Evolutionary conservation across 83 land plant genomes (phyloP).

Genomic region (Isoetes engelmannii): DNA sequence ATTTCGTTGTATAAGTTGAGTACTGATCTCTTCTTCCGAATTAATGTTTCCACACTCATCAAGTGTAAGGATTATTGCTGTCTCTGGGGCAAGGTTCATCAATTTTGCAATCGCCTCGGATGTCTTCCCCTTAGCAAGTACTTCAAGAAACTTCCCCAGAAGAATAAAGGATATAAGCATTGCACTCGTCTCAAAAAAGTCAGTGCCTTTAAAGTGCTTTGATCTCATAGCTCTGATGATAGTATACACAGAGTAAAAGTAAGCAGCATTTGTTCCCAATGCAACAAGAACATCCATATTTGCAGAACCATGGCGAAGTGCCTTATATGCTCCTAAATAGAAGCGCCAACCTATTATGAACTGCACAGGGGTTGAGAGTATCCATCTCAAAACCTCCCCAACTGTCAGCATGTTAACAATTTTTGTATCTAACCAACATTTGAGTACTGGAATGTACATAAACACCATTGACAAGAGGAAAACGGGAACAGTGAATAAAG

Average conservation of each 20-base stretch:
- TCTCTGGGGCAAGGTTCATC: constrained; percentile 73
- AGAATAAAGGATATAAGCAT: constrained; percentile 82
- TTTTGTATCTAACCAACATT: constrained; percentile 50
- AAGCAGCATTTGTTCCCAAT: constrained; percentile 76
- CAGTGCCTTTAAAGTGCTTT: constrained; percentile 54
- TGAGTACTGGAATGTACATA: constrained; percentile 64
- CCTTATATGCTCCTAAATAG: constrained; percentile 69
- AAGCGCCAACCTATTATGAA: constrained; percentile 70
- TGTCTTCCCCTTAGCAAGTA: constrained; percentile 81
- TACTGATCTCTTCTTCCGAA: constrained; percentile 72
- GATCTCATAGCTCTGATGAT: constrained; percentile 37
- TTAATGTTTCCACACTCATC: constrained; percentile 51
- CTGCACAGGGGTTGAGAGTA: constrained; percentile 84
- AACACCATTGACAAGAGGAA: constrained; percentile 88
- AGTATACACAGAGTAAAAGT: constrained; percentile 58
- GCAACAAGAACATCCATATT: constrained; percentile 92
- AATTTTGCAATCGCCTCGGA: constrained; percentile 86
- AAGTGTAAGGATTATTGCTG: constrained; percentile 48
- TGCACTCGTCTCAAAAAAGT: constrained; percentile 85
- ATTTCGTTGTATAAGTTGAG: constrained; percentile 76
- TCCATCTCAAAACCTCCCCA: constrained; percentile 72
- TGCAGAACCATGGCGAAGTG: constrained; percentile 63
- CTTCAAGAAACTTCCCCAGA: constrained; percentile 77
- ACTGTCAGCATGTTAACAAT: constrained; percentile 52
- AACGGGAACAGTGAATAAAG: constrained; percentile 81